Evolutionary conservation across 805 yeast genomes (phyloP).

Genomic region (Candida railenensis): DNA sequence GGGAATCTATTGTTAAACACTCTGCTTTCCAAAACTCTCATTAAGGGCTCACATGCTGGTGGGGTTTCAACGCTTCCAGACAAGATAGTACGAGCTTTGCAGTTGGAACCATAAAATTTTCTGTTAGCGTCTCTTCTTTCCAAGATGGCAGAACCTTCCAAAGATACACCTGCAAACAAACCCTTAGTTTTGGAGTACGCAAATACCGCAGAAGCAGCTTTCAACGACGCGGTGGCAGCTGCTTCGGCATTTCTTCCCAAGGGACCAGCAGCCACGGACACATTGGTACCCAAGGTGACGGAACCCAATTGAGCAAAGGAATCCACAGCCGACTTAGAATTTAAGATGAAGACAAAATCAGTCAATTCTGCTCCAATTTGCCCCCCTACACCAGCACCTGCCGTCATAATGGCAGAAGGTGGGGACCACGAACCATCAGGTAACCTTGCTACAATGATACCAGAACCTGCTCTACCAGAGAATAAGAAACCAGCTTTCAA

Average conservation of each 20-base stretch:
- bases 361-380: slow-evolving; percentile 95
- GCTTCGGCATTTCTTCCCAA: slow-evolving; percentile 97
- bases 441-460: slow-evolving; percentile 88
- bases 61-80: slow-evolving; percentile 91
- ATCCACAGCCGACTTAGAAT: slow-evolving; percentile 83
- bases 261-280: slow-evolving; percentile 97
- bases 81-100: slow-evolving; percentile 84
- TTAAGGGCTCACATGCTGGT: slow-evolving; percentile 81
- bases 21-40: slow-evolving; percentile 81
- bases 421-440: slow-evolving; percentile 98
- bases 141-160: slow-evolving; percentile 94
- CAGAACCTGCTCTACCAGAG: slow-evolving; percentile 97
- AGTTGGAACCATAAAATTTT: slow-evolving; percentile 85
- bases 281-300: slow-evolving; percentile 90
- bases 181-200: slow-evolving; percentile 96
- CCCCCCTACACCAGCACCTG: slow-evolving; percentile 99
- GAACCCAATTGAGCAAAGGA: slow-evolving; percentile 94
- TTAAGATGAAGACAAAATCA: slow-evolving; percentile 91
- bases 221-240: slow-evolving; percentile 89
- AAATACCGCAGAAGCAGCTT: slow-evolving; percentile 85
- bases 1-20: slow-evolving; percentile 66
- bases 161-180: slow-evolving; percentile 93
- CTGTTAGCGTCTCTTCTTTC: slow-evolving; percentile 97
- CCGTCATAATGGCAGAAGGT: slow-evolving; percentile 92
- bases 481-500: slow-evolving; percentile 94